These are phyloP conservation scores for Chaetoscypha palmicola DNA, from an alignment of 2,329 filamentous ascomycete species.

Conservation along the genomic window DNA sequence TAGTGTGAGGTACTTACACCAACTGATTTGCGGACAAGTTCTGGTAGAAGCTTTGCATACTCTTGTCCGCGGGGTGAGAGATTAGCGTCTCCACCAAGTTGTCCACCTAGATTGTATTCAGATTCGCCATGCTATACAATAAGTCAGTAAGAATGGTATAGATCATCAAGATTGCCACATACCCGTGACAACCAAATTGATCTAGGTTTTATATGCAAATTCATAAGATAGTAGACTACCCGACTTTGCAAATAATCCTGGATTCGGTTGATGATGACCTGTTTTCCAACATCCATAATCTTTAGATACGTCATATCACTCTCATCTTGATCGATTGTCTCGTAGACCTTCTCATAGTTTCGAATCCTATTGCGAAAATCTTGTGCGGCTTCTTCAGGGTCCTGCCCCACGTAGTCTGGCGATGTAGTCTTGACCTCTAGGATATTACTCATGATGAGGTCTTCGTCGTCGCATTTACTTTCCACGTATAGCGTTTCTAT, in stretches of 20 bases:
- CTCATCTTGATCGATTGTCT: conserved; percentile 87
- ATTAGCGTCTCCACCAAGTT: conserved; percentile 87
- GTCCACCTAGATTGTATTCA: conserved; percentile 79
- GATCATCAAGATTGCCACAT: conserved; percentile 34
- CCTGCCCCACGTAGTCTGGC: conserved; percentile 89
- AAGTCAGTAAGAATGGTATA: no score
- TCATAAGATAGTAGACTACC: conserved; percentile 97
- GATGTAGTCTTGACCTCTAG: conserved; percentile 95
- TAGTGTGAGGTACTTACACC: conserved; percentile 71
- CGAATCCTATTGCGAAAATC: conserved; percentile 93
- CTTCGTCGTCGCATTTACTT: conserved; percentile 92
- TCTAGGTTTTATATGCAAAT: conserved; percentile 91
- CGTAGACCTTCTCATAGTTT: conserved; percentile 96
- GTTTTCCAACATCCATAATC: conserved; percentile 90
- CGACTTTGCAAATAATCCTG: conserved; percentile 94
- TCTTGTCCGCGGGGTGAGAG: conserved; percentile 80
- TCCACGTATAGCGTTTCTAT: conserved; percentile 95
- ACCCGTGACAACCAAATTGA: conserved; percentile 95
- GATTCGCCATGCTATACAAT: conserved; percentile 90
- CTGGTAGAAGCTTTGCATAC: conserved; percentile 79
- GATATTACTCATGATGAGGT: conserved; percentile 97
- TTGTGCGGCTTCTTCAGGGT: conserved; percentile 81
- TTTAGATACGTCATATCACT: conserved; percentile 89
- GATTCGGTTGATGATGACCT: conserved; percentile 97
- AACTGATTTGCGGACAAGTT: conserved; percentile 77